Percentiles rank a stretch among this genome's conserved stretches.
These are phyloP conservation scores for Mallotus japonicus DNA, from an alignment of 441 rosid species.

Conservation along the genomic window DNA sequence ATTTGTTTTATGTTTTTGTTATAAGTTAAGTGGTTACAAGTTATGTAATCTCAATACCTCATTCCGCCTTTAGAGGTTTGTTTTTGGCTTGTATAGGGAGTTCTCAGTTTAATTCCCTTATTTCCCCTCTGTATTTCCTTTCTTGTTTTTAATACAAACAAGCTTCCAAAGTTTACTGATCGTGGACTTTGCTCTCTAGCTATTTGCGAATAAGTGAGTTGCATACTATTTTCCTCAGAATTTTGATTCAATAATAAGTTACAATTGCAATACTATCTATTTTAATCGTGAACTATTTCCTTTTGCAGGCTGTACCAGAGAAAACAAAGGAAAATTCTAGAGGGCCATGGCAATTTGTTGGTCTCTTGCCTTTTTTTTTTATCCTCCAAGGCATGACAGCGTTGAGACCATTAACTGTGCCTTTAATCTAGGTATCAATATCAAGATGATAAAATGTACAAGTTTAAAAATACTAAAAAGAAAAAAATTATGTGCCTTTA, in stretches of 20 bases:
- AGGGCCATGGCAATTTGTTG: constrained; percentile 89
- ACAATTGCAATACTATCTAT: background rate
- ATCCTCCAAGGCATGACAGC: constrained; percentile 95
- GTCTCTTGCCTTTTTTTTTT: constrained; percentile 89
- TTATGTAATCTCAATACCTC: no score
- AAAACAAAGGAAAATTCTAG: constrained; percentile 74
- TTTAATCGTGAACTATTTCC: background rate
- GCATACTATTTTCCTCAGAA: background rate
- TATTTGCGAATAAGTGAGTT: constrained; percentile 61
- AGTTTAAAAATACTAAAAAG: no score
- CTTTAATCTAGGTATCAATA: constrained; percentile 86
- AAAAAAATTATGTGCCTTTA: no score
- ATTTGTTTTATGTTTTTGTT: no score
- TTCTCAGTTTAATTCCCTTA: no score
- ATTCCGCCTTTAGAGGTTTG: no score
- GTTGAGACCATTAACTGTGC: constrained; percentile 89
- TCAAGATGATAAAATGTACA: constrained; percentile 99
- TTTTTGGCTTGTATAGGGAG: no score
- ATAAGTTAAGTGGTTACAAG: no score
- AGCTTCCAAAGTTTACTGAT: constrained; percentile 68
- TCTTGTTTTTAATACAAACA: no score
- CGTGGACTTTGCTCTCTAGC: constrained; percentile 89
- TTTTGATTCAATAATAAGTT: background rate
- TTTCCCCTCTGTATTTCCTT: no score
- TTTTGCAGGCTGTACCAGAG: constrained; percentile 54